Base-by-base conservation (phyloP, 495 filamentous ascomycete genomes). In the Aspergillus olivimuriae region DNA sequence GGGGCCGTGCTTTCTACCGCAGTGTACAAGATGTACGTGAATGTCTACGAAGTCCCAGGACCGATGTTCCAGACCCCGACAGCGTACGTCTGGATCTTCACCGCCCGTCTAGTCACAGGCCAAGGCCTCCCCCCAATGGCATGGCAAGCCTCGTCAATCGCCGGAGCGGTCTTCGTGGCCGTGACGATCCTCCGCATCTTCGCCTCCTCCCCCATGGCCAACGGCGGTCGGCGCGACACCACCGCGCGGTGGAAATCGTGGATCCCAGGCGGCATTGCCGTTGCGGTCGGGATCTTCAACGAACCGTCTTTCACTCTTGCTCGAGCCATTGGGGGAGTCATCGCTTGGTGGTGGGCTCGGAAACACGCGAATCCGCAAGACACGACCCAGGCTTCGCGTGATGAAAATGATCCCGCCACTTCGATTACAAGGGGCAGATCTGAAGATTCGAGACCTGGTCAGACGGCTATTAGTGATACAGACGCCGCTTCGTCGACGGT, bases 251-350 rank as follows among this genome's bases (percentile, higher is more conserved):
- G 66, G 63, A 56, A 65, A 58, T 61, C 61, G 1, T 72, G 69
- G 48, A 74, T 98, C 18, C 92, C 92, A 0, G 89, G 92, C 2
- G 92, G 92, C 1, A 97, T 98, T 62, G 92, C 92, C 24, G 89
- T 96, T 26, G 90, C 90, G 30, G 87, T 95, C 56, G 89, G 92
- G 21, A 98, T 98, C 78, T 99, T 97, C 67, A 99, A 97, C 54
- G 84, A 87, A 2, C 94, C 94, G 0, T 92, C 87, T 0, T 99
- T 99, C 53, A 97, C 94, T 0, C 73, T 99, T 3, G 90, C 94
- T 2, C 67, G 94, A 36, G 84, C 87, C 2, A 83, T 89, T 9
- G 94, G 94, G 6, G 94, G 92, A 2, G 43, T 94, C 26, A 60
- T 95, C 35, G 81, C 79, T 47, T 95, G 87, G 84, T 94, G 86